Evolutionary conservation across 2,329 filamentous ascomycete species (phyloP).

Genomic region (Sarocladium strictum): DNA sequence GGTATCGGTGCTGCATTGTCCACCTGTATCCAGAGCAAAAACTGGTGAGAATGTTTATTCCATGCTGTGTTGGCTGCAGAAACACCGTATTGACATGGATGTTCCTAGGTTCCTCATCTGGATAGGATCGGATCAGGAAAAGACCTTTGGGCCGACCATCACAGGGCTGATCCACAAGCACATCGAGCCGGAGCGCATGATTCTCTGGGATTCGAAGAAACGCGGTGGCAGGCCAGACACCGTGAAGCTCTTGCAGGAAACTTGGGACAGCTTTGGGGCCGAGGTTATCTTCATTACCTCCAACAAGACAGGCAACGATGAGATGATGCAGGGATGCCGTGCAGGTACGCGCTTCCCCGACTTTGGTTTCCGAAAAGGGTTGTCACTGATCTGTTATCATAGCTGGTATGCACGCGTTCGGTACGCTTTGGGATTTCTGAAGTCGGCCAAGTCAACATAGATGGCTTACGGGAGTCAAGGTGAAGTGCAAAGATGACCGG

Average conservation of each 20-base stretch:
- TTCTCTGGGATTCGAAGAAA: slow-evolving; percentile 36
- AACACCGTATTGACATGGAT: slow-evolving; percentile 8
- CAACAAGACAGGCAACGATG: slow-evolving; percentile 34
- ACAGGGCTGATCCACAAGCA: slow-evolving; percentile 29
- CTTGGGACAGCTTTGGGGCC: slow-evolving; percentile 31
- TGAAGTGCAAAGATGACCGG: too few species aligned
- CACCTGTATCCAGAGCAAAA: slow-evolving; percentile 29
- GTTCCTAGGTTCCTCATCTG: slow-evolving; percentile 32
- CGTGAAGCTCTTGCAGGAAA: slow-evolving; percentile 31
- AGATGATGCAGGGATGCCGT: slow-evolving; percentile 36
- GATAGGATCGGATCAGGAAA: slow-evolving; percentile 36
- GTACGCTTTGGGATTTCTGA: slow-evolving; percentile 33
- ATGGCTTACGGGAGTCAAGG: too few species aligned
- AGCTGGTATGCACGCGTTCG: slow-evolving; percentile 32
- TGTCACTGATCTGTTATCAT: neutral
- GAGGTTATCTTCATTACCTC: slow-evolving; percentile 38
- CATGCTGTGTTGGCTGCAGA: neutral
- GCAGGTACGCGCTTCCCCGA: slow-evolving; percentile 22
- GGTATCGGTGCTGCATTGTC: slow-evolving; percentile 35
- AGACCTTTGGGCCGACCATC: slow-evolving; percentile 34
- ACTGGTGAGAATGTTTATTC: neutral
- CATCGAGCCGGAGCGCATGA: slow-evolving; percentile 34
- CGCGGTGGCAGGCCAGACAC: slow-evolving; percentile 32
- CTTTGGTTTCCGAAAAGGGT: slow-evolving; percentile 10
- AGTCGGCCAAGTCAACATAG: too few species aligned